phyloP scores from a whole-genome alignment of 2,329 filamentous ascomycete genomes.

The Trichoderma cornu-damae region DNA sequence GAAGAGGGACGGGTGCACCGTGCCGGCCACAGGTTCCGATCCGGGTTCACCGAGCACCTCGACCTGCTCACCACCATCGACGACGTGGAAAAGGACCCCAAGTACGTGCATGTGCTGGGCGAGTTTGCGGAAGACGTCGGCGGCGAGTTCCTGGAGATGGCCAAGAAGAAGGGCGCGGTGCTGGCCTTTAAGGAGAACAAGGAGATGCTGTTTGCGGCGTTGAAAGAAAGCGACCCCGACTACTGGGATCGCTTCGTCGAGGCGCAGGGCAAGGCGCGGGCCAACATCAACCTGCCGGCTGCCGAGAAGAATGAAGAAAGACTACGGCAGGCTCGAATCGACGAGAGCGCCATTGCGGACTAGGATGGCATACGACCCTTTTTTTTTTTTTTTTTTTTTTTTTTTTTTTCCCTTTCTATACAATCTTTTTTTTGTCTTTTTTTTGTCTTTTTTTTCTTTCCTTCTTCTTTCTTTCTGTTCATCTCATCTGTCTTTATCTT shows the following conservation, averaged over 20 bases:
- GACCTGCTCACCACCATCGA: conserved; percentile 46
- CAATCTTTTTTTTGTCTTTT: background rate
- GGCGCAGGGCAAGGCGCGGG: conserved; percentile 54
- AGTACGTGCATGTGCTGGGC: conserved; percentile 50
- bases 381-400: background rate
- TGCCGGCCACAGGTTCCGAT: conserved; percentile 53
- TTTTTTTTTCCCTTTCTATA: background rate
- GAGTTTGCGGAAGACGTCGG: conserved; percentile 59
- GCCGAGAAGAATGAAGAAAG: conserved; percentile 25
- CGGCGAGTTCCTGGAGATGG: conserved; percentile 53
- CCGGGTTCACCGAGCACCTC: conserved; percentile 49
- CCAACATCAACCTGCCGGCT: conserved; percentile 41
- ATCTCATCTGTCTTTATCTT: background rate
- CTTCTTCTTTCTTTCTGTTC: background rate
- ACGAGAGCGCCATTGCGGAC: conserved; percentile 43
- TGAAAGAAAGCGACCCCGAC: conserved; percentile 59
- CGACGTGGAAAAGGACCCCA: conserved; percentile 47
- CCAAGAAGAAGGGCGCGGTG: conserved; percentile 55
- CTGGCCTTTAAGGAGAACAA: conserved; percentile 56
- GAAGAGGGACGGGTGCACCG: conserved; percentile 55
- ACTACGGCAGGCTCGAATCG: conserved; percentile 18
- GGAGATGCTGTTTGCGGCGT: conserved; percentile 43
- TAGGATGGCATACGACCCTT: conserved; percentile 21
- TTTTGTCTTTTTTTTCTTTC: background rate
- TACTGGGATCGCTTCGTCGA: conserved; percentile 61